Percentiles rank a stretch among this genome's conserved stretches.
These are phyloP conservation scores for Parathielavia hyrcaniae DNA, from an alignment of 495 filamentous ascomycete species.

Conservation along the genomic window DNA sequence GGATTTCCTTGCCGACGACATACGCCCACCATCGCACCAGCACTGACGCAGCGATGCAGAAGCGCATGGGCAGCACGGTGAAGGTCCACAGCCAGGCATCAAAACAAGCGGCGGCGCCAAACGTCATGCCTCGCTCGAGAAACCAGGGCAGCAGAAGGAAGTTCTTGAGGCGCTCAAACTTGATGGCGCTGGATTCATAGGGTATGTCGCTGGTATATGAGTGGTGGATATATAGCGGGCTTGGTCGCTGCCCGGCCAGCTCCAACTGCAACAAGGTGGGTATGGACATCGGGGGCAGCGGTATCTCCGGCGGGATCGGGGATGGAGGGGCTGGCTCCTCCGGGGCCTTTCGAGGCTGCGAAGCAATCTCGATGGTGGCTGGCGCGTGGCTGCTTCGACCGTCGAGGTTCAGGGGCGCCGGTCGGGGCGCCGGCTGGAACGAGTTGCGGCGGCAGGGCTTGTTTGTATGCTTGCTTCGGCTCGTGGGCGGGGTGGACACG, in stretches of 20 bases:
- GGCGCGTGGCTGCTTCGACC: constrained; percentile 18
- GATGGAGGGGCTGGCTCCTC: constrained; percentile 48
- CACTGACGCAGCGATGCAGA: constrained; percentile 74
- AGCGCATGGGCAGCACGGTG: constrained; percentile 86
- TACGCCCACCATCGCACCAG: constrained; percentile 65
- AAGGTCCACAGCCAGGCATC: constrained; percentile 98
- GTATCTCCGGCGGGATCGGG: constrained; percentile 63
- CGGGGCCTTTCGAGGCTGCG: constrained; percentile 16
- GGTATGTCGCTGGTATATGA: constrained; percentile 65
- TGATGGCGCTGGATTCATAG: constrained; percentile 94
- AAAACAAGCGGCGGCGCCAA: constrained; percentile 83
- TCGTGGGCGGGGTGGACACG: constrained; percentile 42
- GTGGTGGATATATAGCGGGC: constrained; percentile 81
- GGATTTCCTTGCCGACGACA: constrained; percentile 57
- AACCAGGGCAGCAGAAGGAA: constrained; percentile 74
- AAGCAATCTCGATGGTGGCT: constrained; percentile 13
- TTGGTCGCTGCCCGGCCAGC: constrained; percentile 71
- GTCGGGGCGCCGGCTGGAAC: constrained; percentile 27
- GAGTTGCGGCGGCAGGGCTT: constrained; percentile 32
- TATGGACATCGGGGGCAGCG: constrained; percentile 77
- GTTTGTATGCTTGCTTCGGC: constrained; percentile 31
- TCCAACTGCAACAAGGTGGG: constrained; percentile 86
- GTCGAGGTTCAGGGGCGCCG: constrained; percentile 32
- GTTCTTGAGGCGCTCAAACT: constrained; percentile 87
- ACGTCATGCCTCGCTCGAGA: constrained; percentile 79